Base-by-base conservation (phyloP, 1,284 basidiomycete genomes). In the Cryptococcus sp. region DNA sequence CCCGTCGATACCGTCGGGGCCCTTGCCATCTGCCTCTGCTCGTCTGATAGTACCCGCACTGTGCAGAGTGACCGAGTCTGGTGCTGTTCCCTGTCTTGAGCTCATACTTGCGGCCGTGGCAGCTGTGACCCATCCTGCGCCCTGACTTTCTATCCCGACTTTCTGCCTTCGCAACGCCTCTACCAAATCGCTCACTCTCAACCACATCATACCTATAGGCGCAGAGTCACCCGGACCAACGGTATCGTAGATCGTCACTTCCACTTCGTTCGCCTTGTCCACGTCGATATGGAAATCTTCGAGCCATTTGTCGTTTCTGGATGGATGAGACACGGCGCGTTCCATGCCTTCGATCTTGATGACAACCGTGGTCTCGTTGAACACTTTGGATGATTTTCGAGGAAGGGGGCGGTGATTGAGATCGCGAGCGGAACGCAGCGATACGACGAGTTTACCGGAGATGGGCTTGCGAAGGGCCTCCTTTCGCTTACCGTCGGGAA, bases 261-360 rank as follows among this genome's bases (percentile, higher is more conserved):
- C 96, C 55, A 98, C 90, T 83, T 99, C 96, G 76, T 95, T 98
- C 39, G 94, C 94, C 78, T 97, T 98, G 81, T 98, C 95, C 51
- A 99, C 91, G 1, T 89, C 85, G 62, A 99, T 91, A 78, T 96
- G 91, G 64, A 99, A 98, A 60, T 93, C 90, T 79, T 99, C 95
- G 76, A 93, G 91, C 96, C 96, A 99, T 50, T 90, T 87, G 79
- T 99, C 96, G 49, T 88, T 95, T 63, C 93, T 87, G 20, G 92
- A 89, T 7, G 92, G 89, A 72, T 96, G 93, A 0, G 95, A 95
- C 57, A 89, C 87, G 8, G 92, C 94, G 7, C 91, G 85, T 66
- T 94, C 91, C 20, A 90, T 93, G 43, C 96, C 94, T 82, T 99
- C 96, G 19, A 99, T 90, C 75, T 97, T 97, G 80, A 99, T 85